Base-by-base conservation (phyloP, 1,284 basidiomycete species). In the Trichosporon coremiiforme region DNA sequence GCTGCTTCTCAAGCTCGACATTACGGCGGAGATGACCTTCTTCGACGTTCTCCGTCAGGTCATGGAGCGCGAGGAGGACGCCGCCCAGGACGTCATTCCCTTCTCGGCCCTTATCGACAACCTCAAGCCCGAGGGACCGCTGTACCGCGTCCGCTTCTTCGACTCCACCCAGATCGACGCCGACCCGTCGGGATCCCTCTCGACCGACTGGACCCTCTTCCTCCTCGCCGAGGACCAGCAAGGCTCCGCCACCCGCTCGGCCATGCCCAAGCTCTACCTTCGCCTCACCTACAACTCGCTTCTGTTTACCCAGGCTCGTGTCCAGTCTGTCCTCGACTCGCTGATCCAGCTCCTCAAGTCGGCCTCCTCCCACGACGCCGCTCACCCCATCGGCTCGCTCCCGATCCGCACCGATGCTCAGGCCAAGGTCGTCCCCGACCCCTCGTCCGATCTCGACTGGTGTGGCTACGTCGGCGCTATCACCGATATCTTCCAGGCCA, bases 401-500 rank as follows among this genome's bases (percentile, higher is more conserved):
- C 90, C 93, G 1, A 84, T 97, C n/a, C 84, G 94, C 62, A 94
- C 94, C 0, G 86, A 89, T 2, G 82, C 85, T 8, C 94, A 98
- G 83, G 87, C 87, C 68, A 83, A 84, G 2, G 86, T 87, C 65
- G 87, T 99, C 15, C 97, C 97, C 0, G 88, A 94, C 79, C 95
- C 97, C 2, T 89, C 88, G 13, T 90, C 89, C 10, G 92, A 99
- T 81, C 88, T 99, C 53, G 89, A 98, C 79, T 99, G 96, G 95
- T 97, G 94, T 82, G 95, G 91, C 68, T 99, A 90, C 88, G 94
- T 94, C 80, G 97, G 97, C 47, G 93, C 97, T 22, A 94, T 98
- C 80, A 93, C 97, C 47, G 92, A 97, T 82, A 88, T 98, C 65
- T 96, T 98, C 84, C 91, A 93, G 60, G 84, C 86, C 66, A 94